These are phyloP conservation scores for Candida khao-thaluensis DNA, from an alignment of 805 yeast species.

Conservation along the genomic window DNA sequence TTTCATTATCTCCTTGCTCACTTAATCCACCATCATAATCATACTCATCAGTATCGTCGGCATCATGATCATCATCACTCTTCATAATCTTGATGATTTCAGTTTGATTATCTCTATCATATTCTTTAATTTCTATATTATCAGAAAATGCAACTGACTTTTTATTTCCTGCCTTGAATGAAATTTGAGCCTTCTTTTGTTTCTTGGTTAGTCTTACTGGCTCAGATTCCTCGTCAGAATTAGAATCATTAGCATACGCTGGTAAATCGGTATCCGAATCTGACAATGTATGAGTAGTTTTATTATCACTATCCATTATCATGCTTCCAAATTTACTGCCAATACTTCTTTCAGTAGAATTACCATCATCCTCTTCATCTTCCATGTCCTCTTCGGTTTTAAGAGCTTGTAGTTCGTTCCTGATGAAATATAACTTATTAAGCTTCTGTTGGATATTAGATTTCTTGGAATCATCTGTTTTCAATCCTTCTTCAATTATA, in stretches of 20 bases:
- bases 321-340: neutral
- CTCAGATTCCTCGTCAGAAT: constrained; percentile 16
- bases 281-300: neutral
- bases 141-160: constrained; percentile 44
- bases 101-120: constrained; percentile 35
- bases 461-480: constrained; percentile 35
- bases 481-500: constrained; percentile 28
- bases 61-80: constrained; percentile 21
- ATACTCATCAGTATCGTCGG: constrained; percentile 16
- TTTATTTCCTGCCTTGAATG: constrained; percentile 16
- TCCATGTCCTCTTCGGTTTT: constrained; percentile 13
- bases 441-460: constrained; percentile 30
- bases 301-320: neutral
- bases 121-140: constrained; percentile 42
- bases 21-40: constrained; percentile 15
- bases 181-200: constrained; percentile 20
- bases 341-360: neutral
- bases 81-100: constrained; percentile 22
- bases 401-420: constrained; percentile 33
- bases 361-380: constrained; percentile 7
- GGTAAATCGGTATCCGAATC: constrained; percentile 22
- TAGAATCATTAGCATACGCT: constrained; percentile 20
- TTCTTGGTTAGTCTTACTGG: constrained; percentile 12
- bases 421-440: constrained; percentile 25
- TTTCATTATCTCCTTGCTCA: constrained; percentile 19